Base-by-base conservation (phyloP, 768 basidiomycete genomes). In the Tricholoma bakamatsutake region DNA sequence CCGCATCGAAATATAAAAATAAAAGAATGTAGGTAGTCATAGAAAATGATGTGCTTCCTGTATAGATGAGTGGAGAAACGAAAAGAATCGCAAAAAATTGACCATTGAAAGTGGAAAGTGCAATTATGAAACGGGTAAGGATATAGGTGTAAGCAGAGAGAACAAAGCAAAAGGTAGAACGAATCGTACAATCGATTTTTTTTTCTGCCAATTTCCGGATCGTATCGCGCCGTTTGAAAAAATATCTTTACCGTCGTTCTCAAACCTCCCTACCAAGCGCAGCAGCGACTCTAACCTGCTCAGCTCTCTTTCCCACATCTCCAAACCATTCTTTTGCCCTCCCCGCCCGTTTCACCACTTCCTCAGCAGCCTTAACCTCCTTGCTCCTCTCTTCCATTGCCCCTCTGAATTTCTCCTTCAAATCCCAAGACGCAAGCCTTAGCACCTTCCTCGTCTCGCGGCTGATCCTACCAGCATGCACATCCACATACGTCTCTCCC, bases 401-500 rank as follows among this genome's bases (percentile, higher is more conserved):
- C 3, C 72, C 75, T 55, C 83, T 78, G 77, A 93, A 96, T 42
- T 87, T 80, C 71, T 91, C 89, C 62, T 80, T 80, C 57, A 95
- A 66, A 69, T 98, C 95, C 92, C 92, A 98, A 18, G 88, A 85
- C 17, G 90, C 95, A 30, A 93, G 69, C 48, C 95, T 78, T 57
- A 99, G 73, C 46, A 99, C 96, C 75, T 98, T 98, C 63, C 96
- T 81, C 21, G 93, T 90, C 79, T 98, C 96, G 35, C 84, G 77
- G 52, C 83, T 75, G 39, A 98, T 79, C 18, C 96, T 78, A 42
- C 74, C 77, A 2, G 82, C 79, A 65, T 98, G 87, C 2, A 72
- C 76, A 54, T 85, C 81, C 30, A 87, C 79, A 64, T 86, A 93
- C 30, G 83, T 76, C 47, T 82, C 80, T 33, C 75, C 71, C 24